Evolutionary conservation across 768 basidiomycete genomes (phyloP), one percentile per base, ranked within the genome.

Genomic region (Lactarius indigo): DNA sequence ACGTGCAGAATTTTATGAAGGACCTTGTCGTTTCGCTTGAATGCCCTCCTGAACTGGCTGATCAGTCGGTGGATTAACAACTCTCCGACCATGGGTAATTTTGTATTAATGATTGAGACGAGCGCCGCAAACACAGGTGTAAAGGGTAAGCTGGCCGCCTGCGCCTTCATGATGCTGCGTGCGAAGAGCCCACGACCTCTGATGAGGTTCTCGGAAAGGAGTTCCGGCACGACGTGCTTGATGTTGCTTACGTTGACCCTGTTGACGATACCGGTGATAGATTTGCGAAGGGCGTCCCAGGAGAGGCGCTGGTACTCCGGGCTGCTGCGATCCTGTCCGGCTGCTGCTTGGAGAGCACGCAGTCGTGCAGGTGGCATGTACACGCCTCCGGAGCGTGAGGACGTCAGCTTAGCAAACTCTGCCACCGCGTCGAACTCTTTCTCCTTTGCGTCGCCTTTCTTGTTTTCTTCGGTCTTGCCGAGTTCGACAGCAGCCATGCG

Each of bases 231-330:
- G 70, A 96, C 85, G 72, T 90, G 85, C 78, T 98, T 97, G 85
- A 99, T 99, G 76, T 98, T 98, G 71, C 88, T 83, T 23, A 94
- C 84, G 76, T 98, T 98, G 80, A 99, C 93, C 83, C 97, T 91
- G 83, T 99, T 99, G 83, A 98, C 96, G 72, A 98, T 90, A 94
- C 97, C 97, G 33, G 97, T 98, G 73, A 99, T 91, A 59, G 90
- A 92, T 79, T 99, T 99, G 75, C 96, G 88, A 66, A 99, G 79
- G 2, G 97, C 97, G 74, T 99, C 97, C 97, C 97, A 99, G 12
- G 94, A 92, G 66, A 99, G 79, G 12, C 97, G 85, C 77, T 99
- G 97, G 77, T 91, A 98, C 78, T 97, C 96, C 23, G 88, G 73
- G 66, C 91, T 90, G 57, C 82, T 80, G 79, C 96, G 96, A 81